Evolutionary conservation across 148 eudicot species (phyloP), one percentile per base, ranked within the genome.

Genomic region (Nyssa sinensis): DNA sequence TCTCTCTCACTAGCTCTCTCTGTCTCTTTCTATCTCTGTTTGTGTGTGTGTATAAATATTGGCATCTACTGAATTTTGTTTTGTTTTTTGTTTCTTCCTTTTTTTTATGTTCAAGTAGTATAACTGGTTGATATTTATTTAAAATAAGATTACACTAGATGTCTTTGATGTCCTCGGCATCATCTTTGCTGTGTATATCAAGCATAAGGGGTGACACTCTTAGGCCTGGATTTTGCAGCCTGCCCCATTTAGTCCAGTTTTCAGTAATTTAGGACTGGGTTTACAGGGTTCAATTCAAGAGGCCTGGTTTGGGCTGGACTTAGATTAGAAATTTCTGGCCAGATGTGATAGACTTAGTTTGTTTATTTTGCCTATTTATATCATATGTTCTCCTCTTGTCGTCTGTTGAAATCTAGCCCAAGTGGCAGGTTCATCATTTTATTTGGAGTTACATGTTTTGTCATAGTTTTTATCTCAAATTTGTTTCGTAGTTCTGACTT

Each of bases 151-250:
- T 34, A 35, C 27, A 0, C 28, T 14, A 41, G 61, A n/a, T n/a
- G n/a, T n/a, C n/a, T n/a, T n/a, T n/a, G n/a, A n/a, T n/a, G n/a
- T 72, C 34, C 3, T 58, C 32, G 71, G 59, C 37, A 19, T 47
- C 35, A 30, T 34, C n/a, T 10, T 39, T 39, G n/a, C 47, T 53
- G 61, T 53, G 27, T 59, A 49, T 16, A 34, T 59, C 29, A 7
- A 34, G 59, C 6, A 12, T 71, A n/a, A n/a, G n/a, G 33, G 64
- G 25, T 58, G 12, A 33, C 59, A 7, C 5, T 51, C n/a, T 5
- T 41, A 39, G n/a, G 21, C 30, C 71, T 47, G 14, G 59, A 59
- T 51, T 25, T 23, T 1, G 9, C 23, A 64, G 49, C 31, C 33
- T 49, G 33, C 12, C 32, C 41, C 25, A 21, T 29, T 51, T 3